Evolutionary conservation across 2,329 filamentous ascomycete genomes (phyloP).

Genomic region (Bipolaris oryzae): DNA sequence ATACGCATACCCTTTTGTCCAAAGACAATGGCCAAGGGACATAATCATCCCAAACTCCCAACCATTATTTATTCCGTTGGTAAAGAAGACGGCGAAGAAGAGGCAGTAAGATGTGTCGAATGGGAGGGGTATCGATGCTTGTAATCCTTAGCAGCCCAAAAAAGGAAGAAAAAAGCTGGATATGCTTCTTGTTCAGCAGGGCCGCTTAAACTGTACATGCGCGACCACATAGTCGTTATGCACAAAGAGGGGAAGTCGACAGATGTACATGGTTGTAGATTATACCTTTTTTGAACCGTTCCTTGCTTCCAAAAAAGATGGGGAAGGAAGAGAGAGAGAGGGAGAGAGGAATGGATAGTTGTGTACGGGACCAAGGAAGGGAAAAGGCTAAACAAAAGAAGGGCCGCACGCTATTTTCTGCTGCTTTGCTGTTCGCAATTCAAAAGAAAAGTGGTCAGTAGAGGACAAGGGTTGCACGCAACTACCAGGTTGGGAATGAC

Average conservation of each 20-base stretch:
- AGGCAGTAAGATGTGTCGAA: constrained; percentile 8
- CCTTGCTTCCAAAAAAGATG: too few relatives aligned
- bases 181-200: background rate
- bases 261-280: too few relatives aligned
- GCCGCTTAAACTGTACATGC: too few relatives aligned
- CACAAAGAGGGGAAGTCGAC: background rate
- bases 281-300: too few relatives aligned
- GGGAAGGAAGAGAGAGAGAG: background rate
- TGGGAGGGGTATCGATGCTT: constrained; percentile 34
- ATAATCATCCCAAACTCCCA: background rate
- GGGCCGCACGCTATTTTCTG: constrained; percentile 1
- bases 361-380: background rate
- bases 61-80: background rate
- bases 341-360: background rate
- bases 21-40: background rate
- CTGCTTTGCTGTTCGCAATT: background rate
- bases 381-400: constrained; percentile 7
- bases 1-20: background rate
- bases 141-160: constrained; percentile 15
- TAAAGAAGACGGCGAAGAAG: background rate
- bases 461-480: background rate
- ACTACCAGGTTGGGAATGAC: constrained; percentile 4
- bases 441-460: constrained; percentile 7
- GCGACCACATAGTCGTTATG: constrained; percentile 1
- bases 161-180: constrained; percentile 3